Evolutionary conservation across 192 early-diverging fungal genomes (phyloP), one percentile per base, ranked within the genome.

Genomic region (Gonapodya prolifera): DNA sequence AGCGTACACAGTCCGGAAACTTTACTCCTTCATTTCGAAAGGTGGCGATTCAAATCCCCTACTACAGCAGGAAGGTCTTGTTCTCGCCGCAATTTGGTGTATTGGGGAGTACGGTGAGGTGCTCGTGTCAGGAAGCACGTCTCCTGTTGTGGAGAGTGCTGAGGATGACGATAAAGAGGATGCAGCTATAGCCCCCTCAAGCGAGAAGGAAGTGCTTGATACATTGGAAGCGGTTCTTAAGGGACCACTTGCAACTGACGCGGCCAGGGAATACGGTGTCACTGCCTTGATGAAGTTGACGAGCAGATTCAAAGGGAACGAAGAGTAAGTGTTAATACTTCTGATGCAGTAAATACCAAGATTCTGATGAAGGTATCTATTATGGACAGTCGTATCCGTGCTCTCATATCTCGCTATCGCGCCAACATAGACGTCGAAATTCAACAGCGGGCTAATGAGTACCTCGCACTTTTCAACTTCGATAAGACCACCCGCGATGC

Each of bases 91-190:
- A 35, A 87, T 93, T 1, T 99, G 98, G 98, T 88, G 92, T 73
- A 90, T 98, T 82, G 98, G 98, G 70, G 98, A 99, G 83, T 98
- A 92, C 82, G 98, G 95, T 34, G 97, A 99, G 80, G 81, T 95
- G 8, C 87, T 99, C 30, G 89, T 95, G 0, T 74, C 80, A 8
- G 71, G 33, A 2, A 77, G 34, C 45, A 77, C 75, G 30, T 29
- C 79, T 0, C 69, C 75, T 28, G 34, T 16, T 2, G 71, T 84
- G 30, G 84, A 83, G 23, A 87, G 83, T 31, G 91, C 89, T 31
- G 85, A 69, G 45, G 89, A 88, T 75, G 91, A 91, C 77, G 94
- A 93, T 35, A 91, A 90, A 33, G 91, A 92, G 30, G 80, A 77
- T 30, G 76, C 70, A 28, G 79, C 31, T 1, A 70, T 77, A 34